phyloP scores from a whole-genome alignment of 1,284 basidiomycete genomes.

The Cystobasidium sp. region DNA sequence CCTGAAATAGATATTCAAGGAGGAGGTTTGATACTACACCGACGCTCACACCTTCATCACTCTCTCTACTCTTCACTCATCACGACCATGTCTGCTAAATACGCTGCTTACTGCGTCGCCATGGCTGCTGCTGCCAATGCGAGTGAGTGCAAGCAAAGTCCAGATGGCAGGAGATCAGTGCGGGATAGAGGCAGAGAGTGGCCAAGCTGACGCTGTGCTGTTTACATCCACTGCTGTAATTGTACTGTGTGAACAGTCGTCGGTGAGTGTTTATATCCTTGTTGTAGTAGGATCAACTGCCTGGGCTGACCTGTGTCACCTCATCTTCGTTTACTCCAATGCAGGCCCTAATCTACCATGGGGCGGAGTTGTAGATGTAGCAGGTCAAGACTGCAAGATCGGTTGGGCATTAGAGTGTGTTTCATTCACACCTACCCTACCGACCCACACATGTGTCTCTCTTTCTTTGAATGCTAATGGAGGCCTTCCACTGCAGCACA shows the following conservation, averaged over 20 bases:
- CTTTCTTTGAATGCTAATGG: background rate
- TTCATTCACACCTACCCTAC: too few species aligned
- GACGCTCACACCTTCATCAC: background rate
- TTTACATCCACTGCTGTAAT: background rate
- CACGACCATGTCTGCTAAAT: constrained; percentile 2
- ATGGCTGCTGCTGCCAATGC: constrained; percentile 22
- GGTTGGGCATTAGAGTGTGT: constrained; percentile 55
- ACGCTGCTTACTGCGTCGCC: constrained; percentile 19
- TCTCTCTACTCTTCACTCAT: background rate
- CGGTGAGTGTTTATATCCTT: constrained; percentile 3
- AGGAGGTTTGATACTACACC: background rate
- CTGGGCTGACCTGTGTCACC: background rate
- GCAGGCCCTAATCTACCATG: constrained; percentile 33
- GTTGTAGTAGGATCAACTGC: background rate
- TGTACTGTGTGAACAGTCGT: background rate
- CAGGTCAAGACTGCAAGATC: constrained; percentile 54
- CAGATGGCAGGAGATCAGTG: background rate
- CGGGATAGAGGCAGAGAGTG: background rate
- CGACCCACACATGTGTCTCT: background rate
- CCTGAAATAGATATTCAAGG: background rate
- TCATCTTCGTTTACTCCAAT: background rate
- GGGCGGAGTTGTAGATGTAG: constrained; percentile 51
- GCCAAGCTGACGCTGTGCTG: background rate
- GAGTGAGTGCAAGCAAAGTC: constrained; percentile 6
- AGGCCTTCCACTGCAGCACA: constrained; percentile 35